A percentile compares a stretch with the other conserved stretches of the same genome.
Conservation (phyloP, 805 yeast species). For the Candida adriatica region DNA sequence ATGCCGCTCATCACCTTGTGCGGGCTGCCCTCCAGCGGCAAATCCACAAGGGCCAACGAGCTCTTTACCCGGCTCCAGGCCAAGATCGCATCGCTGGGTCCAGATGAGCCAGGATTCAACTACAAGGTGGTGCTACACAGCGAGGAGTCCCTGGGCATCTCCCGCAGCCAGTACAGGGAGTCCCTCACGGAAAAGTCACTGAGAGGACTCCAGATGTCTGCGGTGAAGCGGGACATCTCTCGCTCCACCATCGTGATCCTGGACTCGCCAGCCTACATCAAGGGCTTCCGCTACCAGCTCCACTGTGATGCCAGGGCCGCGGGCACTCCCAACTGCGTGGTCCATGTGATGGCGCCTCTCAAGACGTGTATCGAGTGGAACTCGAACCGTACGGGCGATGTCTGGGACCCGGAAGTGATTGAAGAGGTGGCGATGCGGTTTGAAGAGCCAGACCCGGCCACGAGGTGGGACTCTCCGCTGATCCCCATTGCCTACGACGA, state of each 20-base stretch:
- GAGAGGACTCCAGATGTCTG: conserved; percentile 80
- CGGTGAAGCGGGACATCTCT: conserved; percentile 75
- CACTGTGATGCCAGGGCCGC: conserved; percentile 88
- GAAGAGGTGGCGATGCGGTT: conserved; percentile 72
- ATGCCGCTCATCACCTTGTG: conserved; percentile 87
- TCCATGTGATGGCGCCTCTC: conserved; percentile 68
- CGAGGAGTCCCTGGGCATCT: conserved; percentile 73
- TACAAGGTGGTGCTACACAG: conserved; percentile 61
- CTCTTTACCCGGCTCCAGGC: conserved; percentile 42
- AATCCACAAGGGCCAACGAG: conserved; percentile 63
- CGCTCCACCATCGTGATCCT: conserved; percentile 68
- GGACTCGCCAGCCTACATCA: conserved; percentile 84
- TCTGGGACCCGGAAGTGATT: conserved; percentile 62
- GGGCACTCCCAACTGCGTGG: conserved; percentile 74
- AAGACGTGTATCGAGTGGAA: conserved; percentile 64
- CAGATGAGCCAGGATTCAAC: conserved; percentile 43
- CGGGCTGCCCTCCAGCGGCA: conserved; percentile 85
- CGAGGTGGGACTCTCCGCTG: conserved; percentile 93
- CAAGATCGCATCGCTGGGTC: conserved; percentile 33
- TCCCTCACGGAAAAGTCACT: conserved; percentile 73
- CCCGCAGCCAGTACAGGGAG: conserved; percentile 61
- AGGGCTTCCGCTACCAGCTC: conserved; percentile 91
- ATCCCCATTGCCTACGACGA: conserved; percentile 58
- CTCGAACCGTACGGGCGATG: conserved; percentile 20
- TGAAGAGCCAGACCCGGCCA: conserved; percentile 85